Evolutionary conservation across 2,329 filamentous ascomycete species (phyloP).

Genomic region (Aspergillus calidoustus): DNA sequence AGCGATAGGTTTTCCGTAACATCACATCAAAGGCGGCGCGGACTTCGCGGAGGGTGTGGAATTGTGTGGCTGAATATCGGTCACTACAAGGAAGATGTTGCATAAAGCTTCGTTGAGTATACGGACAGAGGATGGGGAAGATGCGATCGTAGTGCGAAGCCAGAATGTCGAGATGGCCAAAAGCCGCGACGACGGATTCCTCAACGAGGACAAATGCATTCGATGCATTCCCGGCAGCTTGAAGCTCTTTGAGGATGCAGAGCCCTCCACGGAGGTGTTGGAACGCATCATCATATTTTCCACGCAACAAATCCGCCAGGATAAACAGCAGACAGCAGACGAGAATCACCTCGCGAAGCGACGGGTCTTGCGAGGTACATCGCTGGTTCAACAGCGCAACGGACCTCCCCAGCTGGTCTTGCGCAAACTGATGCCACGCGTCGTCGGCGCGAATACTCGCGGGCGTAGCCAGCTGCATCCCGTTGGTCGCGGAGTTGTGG

Average conservation of each 20-base stretch:
- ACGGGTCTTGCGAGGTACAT: constrained; percentile 12
- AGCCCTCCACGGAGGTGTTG: constrained; percentile 13
- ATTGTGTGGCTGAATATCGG: neutral
- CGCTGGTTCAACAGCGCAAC: constrained; percentile 6
- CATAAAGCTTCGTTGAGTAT: no score
- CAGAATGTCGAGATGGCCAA: constrained; percentile 10
- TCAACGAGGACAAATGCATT: neutral
- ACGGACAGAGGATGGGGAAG: neutral
- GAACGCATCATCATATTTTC: constrained; percentile 16
- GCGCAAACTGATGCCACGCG: constrained; percentile 14
- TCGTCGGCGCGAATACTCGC: neutral
- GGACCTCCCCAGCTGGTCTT: constrained; percentile 9
- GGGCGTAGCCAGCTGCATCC: neutral
- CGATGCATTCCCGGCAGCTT: neutral
- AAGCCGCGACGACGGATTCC: constrained; percentile 1
- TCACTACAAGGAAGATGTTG: neutral
- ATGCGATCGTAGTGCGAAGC: neutral
- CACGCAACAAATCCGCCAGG: constrained; percentile 1
- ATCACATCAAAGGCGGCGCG: neutral
- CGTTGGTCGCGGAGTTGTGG: neutral
- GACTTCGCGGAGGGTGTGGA: neutral
- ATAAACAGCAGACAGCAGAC: constrained; percentile 20
- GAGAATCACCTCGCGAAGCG: constrained; percentile 10
- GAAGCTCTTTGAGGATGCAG: constrained; percentile 1
- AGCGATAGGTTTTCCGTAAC: neutral